Evolutionary conservation across 257 asterid species (phyloP).

Genomic region (Salvia miltiorrhiza): DNA sequence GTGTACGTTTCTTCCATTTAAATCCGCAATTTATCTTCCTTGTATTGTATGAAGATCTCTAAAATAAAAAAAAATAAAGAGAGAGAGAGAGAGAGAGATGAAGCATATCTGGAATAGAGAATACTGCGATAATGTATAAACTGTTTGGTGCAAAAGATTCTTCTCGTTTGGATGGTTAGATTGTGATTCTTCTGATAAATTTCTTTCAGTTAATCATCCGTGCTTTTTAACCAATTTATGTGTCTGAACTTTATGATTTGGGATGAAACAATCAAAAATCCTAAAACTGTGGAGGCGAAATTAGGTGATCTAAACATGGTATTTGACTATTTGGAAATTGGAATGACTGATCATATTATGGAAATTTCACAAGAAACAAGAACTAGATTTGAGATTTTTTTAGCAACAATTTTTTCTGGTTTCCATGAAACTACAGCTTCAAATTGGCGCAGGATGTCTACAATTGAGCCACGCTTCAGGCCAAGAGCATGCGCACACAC

Average conservation of each 20-base stretch:
- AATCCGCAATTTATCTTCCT: no score
- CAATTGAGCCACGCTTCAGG: slow-evolving; percentile 54
- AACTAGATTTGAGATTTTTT: neutral
- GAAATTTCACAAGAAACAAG: neutral
- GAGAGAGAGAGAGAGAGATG: neutral
- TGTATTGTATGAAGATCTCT: neutral
- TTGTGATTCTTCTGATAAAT: neutral
- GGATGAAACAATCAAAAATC: neutral
- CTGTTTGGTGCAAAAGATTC: neutral
- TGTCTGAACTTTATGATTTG: no score
- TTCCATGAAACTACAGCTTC: neutral
- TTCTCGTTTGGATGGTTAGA: neutral
- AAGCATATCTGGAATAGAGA: neutral
- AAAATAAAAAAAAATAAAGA: neutral
- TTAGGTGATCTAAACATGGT: neutral
- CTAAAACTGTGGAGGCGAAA: neutral
- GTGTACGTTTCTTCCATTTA: neutral
- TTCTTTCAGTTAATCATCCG: no score
- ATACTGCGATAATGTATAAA: neutral
- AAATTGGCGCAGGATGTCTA: slow-evolving; percentile 52
- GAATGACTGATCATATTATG: no score
- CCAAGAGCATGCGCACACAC: slow-evolving; percentile 67
- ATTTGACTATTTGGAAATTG: neutral
- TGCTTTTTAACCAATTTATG: no score
- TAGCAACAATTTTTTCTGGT: neutral